A percentile compares a stretch with the other conserved stretches of the same genome.
phyloP scores from a whole-genome alignment of 805 yeast species.

The Wickerhamiella nectarea region DNA sequence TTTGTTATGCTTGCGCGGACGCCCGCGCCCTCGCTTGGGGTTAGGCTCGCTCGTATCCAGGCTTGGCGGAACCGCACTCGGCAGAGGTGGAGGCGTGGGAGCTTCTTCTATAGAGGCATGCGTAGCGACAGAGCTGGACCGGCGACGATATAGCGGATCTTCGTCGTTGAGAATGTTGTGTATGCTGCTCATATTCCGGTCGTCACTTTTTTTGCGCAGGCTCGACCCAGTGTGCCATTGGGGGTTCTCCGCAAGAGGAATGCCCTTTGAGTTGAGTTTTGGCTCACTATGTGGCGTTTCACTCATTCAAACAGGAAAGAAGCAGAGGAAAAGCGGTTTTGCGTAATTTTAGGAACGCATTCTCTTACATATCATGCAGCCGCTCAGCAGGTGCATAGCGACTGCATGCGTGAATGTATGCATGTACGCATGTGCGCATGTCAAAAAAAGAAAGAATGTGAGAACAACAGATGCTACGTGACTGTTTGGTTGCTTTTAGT shows the following conservation, averaged over 20 bases:
- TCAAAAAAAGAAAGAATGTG: too few relatives aligned
- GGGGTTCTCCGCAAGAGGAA: neutral
- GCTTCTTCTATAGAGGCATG: neutral
- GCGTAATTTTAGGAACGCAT: neutral
- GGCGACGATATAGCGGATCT: neutral
- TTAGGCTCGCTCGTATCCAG: too few relatives aligned
- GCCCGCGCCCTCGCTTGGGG: conserved; percentile 7
- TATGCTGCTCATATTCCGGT: conserved; percentile 4
- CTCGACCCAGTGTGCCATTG: neutral
- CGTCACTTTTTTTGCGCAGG: neutral
- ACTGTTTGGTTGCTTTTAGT: too few relatives aligned
- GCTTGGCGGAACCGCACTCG: too few relatives aligned
- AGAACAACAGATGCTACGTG: too few relatives aligned
- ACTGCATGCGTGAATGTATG: too few relatives aligned
- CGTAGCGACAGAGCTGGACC: neutral
- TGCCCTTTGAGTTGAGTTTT: neutral
- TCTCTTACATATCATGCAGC: too few relatives aligned
- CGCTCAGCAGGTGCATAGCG: too few relatives aligned
- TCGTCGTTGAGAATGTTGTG: conserved; percentile 4
- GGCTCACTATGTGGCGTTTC: neutral
- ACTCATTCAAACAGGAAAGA: neutral
- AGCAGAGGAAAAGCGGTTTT: neutral
- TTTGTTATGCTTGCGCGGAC: conserved; percentile 6
- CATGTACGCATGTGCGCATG: too few relatives aligned
- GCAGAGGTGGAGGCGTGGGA: neutral